Base-by-base conservation (phyloP, 306 rosid species). In the Neltuma alba region DNA sequence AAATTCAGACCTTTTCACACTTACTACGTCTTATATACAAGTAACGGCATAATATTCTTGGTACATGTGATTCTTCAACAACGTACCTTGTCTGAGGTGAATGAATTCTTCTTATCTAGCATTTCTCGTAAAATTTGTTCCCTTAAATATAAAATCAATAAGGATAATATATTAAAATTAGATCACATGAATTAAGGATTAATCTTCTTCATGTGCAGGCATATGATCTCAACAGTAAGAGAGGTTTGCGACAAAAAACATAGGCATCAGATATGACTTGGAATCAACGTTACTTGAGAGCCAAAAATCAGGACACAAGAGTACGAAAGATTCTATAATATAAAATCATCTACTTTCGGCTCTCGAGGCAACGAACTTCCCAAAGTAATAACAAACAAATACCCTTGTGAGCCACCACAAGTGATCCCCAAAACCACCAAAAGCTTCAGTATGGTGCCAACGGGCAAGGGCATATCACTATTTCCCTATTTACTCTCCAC, bases 261-360 rank as follows among this genome's bases (percentile, higher is more conserved):
- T 25, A 40, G 70, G 75, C 79, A 79, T 79, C 62, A 84, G 21
- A 74, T 31, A 72, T 70, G 67, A 80, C 79, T 78, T 58, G 48
- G 72, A 52, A 77, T 36, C 58, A 80, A 75, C 61, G 84, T 82
- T 57, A 75, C 83, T 75, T 61, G 37, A 21, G 61, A 64, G 37
- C 20, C 50, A 50, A 52, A 82, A 82, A 72, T 65, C 73, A 64
- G 27, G 66, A 30, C 20, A 57, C 7, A 18, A 25, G 38, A 44
- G 42, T 13, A 25, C 61, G 50, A 33, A 62, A 70, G 48, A 79
- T 42, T 34, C 55, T 3, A 0, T 4, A 16, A 47, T 16, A 54
- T 58, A 27, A 33, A 13, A 42, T 14, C 27, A 62, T 37, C 38
- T 5, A 42, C 61, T 61, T 47, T 33, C 34, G 48, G 74, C 40